phyloP scores from a whole-genome alignment of 2,329 filamentous ascomycete species.

The Dendrostoma leiphaemia region DNA sequence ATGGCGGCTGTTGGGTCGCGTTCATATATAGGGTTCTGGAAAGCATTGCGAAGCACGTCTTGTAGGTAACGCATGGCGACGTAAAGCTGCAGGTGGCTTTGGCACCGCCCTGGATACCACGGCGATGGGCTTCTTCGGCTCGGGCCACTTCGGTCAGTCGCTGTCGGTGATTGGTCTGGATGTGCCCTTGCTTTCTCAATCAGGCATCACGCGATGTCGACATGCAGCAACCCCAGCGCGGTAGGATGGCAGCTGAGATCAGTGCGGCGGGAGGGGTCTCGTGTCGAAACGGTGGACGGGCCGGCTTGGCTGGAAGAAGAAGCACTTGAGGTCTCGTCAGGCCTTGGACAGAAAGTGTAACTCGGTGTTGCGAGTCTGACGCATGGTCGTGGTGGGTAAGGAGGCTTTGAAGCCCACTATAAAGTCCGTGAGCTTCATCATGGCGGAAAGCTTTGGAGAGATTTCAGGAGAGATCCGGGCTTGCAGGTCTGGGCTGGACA shows the following conservation, averaged over 20 bases:
- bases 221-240: conserved; percentile 1
- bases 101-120: background rate
- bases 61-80: conserved; percentile 5
- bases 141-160: background rate
- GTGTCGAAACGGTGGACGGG: background rate
- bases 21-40: background rate
- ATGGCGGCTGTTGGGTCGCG: background rate
- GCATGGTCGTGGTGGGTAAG: background rate
- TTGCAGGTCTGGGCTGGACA: background rate
- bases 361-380: background rate
- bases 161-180: background rate
- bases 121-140: background rate
- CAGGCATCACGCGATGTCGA: background rate
- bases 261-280: background rate
- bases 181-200: background rate
- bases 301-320: background rate
- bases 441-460: background rate
- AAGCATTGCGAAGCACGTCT: background rate
- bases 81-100: conserved; percentile 1
- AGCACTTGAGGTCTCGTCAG: no score
- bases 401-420: background rate
- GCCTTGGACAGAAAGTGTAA: no score
- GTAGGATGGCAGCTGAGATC: background rate
- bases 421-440: background rate
- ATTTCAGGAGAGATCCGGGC: background rate